Evolutionary conservation across 2,329 filamentous ascomycete genomes (phyloP), one percentile per base, ranked within the genome.

Genomic region (Penicillium sp.): DNA sequence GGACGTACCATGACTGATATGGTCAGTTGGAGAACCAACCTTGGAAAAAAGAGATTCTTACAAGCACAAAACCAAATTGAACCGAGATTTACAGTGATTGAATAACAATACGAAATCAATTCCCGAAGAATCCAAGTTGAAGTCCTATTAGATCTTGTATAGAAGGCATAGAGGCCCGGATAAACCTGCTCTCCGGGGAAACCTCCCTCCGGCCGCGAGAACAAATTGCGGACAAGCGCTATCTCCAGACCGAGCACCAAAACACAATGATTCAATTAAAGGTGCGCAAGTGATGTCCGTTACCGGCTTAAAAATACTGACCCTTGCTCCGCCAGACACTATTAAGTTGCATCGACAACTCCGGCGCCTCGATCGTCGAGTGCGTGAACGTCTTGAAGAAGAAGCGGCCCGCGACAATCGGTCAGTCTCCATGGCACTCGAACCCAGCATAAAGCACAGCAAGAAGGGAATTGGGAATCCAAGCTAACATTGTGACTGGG

Each of bases 281-380:
- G 87, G 90, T 76, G 52, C 39, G 60, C 55, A 36, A 23, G 39
- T 4, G 13, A 19, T 43, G 4, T 6, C 7, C 5, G 13, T 9
- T 19, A 19, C 13, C 4, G n/a, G 6, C 2, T n/a, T 9, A 3
- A 2, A 21, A 36, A n/a, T 29, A 29, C 34, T 46, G 3, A 46
- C 34, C 2, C 4, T 7, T 2, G 8, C 21, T 39, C 6, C 13
- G 19, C 25, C 67, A 97, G 94, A 90, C 92, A 74, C 91, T 99
- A 86, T 85, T 99, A 70, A 97, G 94, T 80, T 97, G 94, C 87
- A 97, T 99, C 86, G 94, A 99, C 88, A 99, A 97, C 82, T 97
- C 94, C 65, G 94, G 94, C 74, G 94, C 94, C 67, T 92, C 94
- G 69, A 83, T 99, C 66, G 94, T 97, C 79, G 94, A 99, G 81